These are phyloP conservation scores for Acanthamoeba triangularis DNA, from an alignment of 208 protist species.

Conservation along the genomic window DNA sequence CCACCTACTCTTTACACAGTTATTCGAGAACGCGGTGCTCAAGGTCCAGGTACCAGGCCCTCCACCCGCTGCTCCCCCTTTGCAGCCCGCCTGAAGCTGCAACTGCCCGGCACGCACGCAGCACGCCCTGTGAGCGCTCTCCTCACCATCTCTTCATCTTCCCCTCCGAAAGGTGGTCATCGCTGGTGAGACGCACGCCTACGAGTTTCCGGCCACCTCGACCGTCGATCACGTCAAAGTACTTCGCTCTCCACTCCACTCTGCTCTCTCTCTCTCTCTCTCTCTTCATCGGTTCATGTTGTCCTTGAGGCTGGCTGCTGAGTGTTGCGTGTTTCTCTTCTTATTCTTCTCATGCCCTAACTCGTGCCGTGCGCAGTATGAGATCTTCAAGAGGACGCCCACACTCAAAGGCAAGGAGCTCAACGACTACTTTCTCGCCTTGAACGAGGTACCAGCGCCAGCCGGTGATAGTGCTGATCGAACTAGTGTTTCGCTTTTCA, in stretches of 20 bases:
- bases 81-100: no score
- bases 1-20: neutral
- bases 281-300: no score
- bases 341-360: no score
- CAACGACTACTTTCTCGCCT: conserved; percentile 33
- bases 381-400: conserved; percentile 37
- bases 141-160: neutral
- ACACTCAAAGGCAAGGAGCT: conserved; percentile 24
- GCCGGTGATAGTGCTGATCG: no score
- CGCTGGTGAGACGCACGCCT: neutral
- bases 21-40: conserved; percentile 30
- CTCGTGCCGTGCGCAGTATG: neutral
- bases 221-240: conserved; percentile 56
- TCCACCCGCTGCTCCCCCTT: neutral
- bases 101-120: neutral
- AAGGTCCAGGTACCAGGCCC: neutral
- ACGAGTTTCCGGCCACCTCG: conserved; percentile 40
- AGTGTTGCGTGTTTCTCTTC: no score
- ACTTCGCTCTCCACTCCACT: neutral
- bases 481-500: no score
- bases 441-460: neutral
- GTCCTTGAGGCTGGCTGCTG: no score
- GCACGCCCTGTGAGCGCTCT: no score
- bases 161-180: neutral
- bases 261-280: no score